A percentile compares a stretch with the other conserved stretches of the same genome.
phyloP scores from a whole-genome alignment of 1,284 basidiomycete species.

The Chondrostereum purpureum region DNA sequence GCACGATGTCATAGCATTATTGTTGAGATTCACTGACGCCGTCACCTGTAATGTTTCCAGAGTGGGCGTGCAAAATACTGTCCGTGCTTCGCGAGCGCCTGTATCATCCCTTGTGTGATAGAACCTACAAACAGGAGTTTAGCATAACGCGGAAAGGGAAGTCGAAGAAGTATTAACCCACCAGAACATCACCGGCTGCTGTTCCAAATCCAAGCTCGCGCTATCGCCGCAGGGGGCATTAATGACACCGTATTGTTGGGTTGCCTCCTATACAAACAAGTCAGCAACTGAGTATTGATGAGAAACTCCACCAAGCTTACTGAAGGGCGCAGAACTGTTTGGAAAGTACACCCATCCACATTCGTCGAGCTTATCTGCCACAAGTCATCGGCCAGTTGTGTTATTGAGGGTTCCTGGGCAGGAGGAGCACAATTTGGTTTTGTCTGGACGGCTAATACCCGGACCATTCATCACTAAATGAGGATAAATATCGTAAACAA shows the following conservation, averaged over 20 bases:
- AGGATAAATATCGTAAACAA: too few species aligned
- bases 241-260: slow-evolving; percentile 42
- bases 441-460: slow-evolving; percentile 43
- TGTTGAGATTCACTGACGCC: slow-evolving; percentile 38
- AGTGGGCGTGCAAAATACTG: slow-evolving; percentile 50
- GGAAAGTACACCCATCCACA: too few species aligned
- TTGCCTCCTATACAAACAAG: slow-evolving; percentile 22
- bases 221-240: slow-evolving; percentile 32
- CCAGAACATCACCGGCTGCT: slow-evolving; percentile 62
- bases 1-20: slow-evolving; percentile 33
- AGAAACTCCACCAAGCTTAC: too few species aligned
- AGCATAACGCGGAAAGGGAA: background rate
- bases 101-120: slow-evolving; percentile 24
- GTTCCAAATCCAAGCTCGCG: slow-evolving; percentile 25
- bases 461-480: too few species aligned
- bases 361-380: too few species aligned
- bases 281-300: slow-evolving; percentile 2
- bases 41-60: slow-evolving; percentile 37
- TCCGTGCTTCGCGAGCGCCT: slow-evolving; percentile 31
- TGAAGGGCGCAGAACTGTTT: too few species aligned
- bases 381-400: too few species aligned
- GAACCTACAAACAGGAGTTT: slow-evolving; percentile 25
- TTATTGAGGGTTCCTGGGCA: slow-evolving; percentile 20
- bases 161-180: slow-evolving; percentile 20
- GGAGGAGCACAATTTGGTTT: slow-evolving; percentile 40